phyloP scores from a whole-genome alignment of 495 filamentous ascomycete species.

The Aspergillus funiculosus region DNA sequence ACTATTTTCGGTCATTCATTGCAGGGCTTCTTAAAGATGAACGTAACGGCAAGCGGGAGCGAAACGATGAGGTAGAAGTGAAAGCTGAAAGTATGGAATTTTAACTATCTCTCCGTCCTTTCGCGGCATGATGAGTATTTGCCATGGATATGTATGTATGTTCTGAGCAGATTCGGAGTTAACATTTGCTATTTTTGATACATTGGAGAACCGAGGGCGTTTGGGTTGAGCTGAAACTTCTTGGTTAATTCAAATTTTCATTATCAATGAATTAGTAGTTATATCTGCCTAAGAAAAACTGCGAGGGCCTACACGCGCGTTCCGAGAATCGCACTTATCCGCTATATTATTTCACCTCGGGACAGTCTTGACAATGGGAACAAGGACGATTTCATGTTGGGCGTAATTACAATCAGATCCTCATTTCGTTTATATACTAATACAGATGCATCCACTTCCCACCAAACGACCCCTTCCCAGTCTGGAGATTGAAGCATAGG shows the following conservation, averaged over 20 bases:
- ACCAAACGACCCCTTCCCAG: neutral
- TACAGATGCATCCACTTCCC: slow-evolving; percentile 15
- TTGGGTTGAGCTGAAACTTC: too few relatives aligned
- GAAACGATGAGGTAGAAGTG: slow-evolving; percentile 51
- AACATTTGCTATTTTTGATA: neutral
- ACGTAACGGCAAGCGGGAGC: slow-evolving; percentile 64
- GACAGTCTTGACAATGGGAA: too few relatives aligned
- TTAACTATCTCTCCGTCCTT: slow-evolving; percentile 16
- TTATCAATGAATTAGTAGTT: too few relatives aligned
- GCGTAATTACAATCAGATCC: slow-evolving; percentile 13
- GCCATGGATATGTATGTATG: slow-evolving; percentile 1
- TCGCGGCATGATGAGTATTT: neutral
- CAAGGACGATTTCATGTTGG: too few relatives aligned
- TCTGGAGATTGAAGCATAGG: too few relatives aligned
- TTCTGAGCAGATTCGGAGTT: slow-evolving; percentile 12
- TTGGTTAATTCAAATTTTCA: too few relatives aligned
- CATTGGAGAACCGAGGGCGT: neutral
- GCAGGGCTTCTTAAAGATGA: slow-evolving; percentile 74
- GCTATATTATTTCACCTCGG: too few relatives aligned
- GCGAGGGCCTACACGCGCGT: too few relatives aligned
- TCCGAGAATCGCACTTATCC: too few relatives aligned
- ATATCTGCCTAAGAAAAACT: too few relatives aligned
- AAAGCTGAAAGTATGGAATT: slow-evolving; percentile 53
- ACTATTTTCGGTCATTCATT: slow-evolving; percentile 81
- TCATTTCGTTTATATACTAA: slow-evolving; percentile 22